A percentile compares a stretch with the other conserved stretches of the same genome.
Evolutionary conservation across 768 basidiomycete species (phyloP).

Genomic region (Leccinum disarticulatum): DNA sequence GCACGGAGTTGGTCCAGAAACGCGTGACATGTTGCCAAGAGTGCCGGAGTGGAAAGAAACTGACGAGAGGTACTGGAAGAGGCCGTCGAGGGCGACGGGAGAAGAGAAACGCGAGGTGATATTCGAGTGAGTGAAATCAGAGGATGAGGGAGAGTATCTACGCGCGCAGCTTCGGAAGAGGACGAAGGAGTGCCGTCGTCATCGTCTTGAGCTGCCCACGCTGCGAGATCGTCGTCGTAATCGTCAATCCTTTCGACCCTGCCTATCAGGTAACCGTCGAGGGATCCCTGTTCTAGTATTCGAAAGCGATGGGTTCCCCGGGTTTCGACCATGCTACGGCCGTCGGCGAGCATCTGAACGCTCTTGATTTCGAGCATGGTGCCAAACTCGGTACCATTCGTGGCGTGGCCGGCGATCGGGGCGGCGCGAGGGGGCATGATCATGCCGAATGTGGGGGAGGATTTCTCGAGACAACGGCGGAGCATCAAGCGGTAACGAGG

Average conservation of each 20-base stretch:
- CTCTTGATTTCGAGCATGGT: slow-evolving; percentile 90
- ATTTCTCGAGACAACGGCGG: slow-evolving; percentile 83
- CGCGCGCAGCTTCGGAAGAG: slow-evolving; percentile 7
- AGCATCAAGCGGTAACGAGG: slow-evolving; percentile 96
- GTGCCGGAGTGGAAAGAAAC: slow-evolving; percentile 23
- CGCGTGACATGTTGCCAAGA: slow-evolving; percentile 55
- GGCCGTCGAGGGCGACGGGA: slow-evolving; percentile 4
- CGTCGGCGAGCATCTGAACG: slow-evolving; percentile 87
- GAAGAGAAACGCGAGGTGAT: slow-evolving; percentile 10
- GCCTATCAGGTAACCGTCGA: slow-evolving; percentile 91
- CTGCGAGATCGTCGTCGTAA: slow-evolving; percentile 35
- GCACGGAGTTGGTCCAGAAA: slow-evolving; percentile 61
- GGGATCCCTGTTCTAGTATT: slow-evolving; percentile 74
- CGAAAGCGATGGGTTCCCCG: slow-evolving; percentile 75
- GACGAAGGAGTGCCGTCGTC: slow-evolving; percentile 4
- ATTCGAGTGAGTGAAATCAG: slow-evolving; percentile 18
- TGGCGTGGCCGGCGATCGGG: slow-evolving; percentile 21
- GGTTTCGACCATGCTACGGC: slow-evolving; percentile 83
- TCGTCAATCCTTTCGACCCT: slow-evolving; percentile 62
- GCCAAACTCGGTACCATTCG: slow-evolving; percentile 59
- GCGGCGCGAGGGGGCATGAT: slow-evolving; percentile 64
- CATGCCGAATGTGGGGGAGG: slow-evolving; percentile 88
- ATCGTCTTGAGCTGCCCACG: slow-evolving; percentile 24
- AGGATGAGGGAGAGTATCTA: slow-evolving; percentile 13
- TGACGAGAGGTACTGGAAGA: slow-evolving; percentile 4